Evolutionary conservation across 257 asterid species (phyloP).

Genomic region (Scutellaria galericulata): DNA sequence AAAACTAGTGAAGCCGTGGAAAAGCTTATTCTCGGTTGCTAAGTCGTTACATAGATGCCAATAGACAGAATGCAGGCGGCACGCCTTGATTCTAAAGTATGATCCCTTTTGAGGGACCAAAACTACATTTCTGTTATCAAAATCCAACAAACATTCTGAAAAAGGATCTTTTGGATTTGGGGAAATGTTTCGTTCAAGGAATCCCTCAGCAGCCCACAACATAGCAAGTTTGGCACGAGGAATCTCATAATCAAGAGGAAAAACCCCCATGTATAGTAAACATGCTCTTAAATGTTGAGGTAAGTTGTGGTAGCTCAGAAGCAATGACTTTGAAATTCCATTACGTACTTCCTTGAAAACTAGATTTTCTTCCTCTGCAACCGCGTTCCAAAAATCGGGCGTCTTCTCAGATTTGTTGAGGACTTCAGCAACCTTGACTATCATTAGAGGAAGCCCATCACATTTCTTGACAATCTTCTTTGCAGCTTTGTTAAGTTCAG

Average conservation of each 20-base stretch:
- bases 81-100: not conserved
- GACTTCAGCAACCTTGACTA: not conserved
- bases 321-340: not conserved
- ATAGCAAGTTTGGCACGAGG: not conserved
- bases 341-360: constrained; percentile 7
- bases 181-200: not conserved
- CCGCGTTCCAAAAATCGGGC: not conserved
- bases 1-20: not conserved
- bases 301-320: not conserved
- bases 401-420: not conserved
- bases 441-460: constrained; percentile 24
- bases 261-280: not conserved
- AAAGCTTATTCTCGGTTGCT: not conserved
- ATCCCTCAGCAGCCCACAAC: constrained; percentile 7
- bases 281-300: not conserved
- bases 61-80: not conserved
- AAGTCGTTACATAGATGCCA: not conserved
- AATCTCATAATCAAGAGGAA: not conserved
- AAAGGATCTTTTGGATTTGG: not conserved
- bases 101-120: not conserved
- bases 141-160: not conserved
- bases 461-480: not conserved
- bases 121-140: not conserved
- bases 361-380: not conserved
- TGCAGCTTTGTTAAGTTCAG: not conserved